Percentiles rank a stretch among this genome's conserved stretches.
Conservation (phyloP, 495 filamentous ascomycete genomes). For the Daldinia caldariorum region DNA sequence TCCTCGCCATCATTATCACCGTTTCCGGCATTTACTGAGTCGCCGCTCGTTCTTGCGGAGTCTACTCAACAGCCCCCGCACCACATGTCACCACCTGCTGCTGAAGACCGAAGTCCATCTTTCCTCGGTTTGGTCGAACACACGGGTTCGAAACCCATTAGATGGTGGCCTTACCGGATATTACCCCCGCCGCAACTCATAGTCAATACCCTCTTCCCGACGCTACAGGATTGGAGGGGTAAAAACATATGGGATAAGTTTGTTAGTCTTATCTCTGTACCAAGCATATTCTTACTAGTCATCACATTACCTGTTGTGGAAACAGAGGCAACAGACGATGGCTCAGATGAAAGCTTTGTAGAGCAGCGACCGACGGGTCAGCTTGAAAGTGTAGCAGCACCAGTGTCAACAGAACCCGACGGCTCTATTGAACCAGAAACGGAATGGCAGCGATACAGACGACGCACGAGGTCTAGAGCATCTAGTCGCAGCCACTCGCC, state of each 20-base stretch:
- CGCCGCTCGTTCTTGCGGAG: slow-evolving; percentile 56
- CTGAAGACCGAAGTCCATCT: slow-evolving; percentile 41
- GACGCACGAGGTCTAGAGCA: slow-evolving; percentile 52
- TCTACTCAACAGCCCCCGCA: slow-evolving; percentile 54
- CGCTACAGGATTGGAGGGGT: slow-evolving; percentile 77
- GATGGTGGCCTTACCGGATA: slow-evolving; percentile 80
- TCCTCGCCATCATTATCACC: slow-evolving; percentile 53
- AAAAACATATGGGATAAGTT: slow-evolving; percentile 81
- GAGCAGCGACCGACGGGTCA: slow-evolving; percentile 44
- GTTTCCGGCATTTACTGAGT: slow-evolving; percentile 57
- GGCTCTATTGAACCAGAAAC: slow-evolving; percentile 50
- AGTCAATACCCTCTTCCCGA: slow-evolving; percentile 84
- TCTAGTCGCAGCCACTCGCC: slow-evolving; percentile 47
- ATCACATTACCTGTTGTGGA: slow-evolving; percentile 95
- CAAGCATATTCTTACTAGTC: slow-evolving; percentile 89
- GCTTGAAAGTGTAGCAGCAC: slow-evolving; percentile 41
- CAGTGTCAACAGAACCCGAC: slow-evolving; percentile 46
- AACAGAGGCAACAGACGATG: slow-evolving; percentile 58
- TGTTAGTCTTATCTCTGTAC: slow-evolving; percentile 80
- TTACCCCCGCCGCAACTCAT: slow-evolving; percentile 77
- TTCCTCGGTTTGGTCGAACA: slow-evolving; percentile 56
- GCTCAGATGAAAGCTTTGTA: slow-evolving; percentile 57
- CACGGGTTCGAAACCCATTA: slow-evolving; percentile 58
- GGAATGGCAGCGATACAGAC: slow-evolving; percentile 65
- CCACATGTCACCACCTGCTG: slow-evolving; percentile 47